Conservation (phyloP, 2,329 filamentous ascomycete species). For the Tetracladium maxilliforme region DNA sequence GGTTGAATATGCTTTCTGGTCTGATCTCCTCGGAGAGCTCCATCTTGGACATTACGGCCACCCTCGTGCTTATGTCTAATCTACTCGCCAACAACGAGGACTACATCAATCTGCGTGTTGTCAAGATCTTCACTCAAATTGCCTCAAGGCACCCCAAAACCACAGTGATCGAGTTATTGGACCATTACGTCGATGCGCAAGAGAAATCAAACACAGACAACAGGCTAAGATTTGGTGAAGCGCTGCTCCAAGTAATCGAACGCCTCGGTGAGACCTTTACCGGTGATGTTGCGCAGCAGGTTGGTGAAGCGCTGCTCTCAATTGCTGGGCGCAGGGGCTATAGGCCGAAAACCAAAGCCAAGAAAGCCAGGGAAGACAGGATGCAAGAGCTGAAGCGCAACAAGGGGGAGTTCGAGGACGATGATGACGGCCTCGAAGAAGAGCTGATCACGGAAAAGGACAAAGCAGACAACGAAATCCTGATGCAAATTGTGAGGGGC, state of each 20-base stretch:
- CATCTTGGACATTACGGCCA: conserved; percentile 50
- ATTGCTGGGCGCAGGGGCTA: conserved; percentile 49
- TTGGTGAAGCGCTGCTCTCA: conserved; percentile 43
- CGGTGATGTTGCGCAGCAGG: conserved; percentile 32
- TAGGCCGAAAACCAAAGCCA: conserved; percentile 41
- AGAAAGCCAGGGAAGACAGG: conserved; percentile 35
- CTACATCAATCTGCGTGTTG: conserved; percentile 55
- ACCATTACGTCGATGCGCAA: conserved; percentile 49
- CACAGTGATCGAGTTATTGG: conserved; percentile 45
- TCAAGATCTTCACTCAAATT: conserved; percentile 51
- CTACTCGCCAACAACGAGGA: conserved; percentile 53
- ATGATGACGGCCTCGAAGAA: conserved; percentile 4
- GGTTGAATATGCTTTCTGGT: conserved; percentile 41
- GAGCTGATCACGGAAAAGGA: conserved; percentile 4
- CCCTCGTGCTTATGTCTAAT: conserved; percentile 47
- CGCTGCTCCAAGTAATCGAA: conserved; percentile 48
- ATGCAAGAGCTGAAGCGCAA: conserved; percentile 30
- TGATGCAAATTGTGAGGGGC: conserved; percentile 45
- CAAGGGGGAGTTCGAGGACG: conserved; percentile 18
- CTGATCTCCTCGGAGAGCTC: conserved; percentile 40
- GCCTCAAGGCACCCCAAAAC: conserved; percentile 46
- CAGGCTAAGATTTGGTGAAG: conserved; percentile 55
- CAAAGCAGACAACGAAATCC: conserved; percentile 27
- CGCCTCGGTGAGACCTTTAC: conserved; percentile 39
- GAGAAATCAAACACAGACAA: conserved; percentile 46